Evolutionary conservation across 352 stramenopile species (phyloP).

Genomic region (Globisporangium iwayamae): DNA sequence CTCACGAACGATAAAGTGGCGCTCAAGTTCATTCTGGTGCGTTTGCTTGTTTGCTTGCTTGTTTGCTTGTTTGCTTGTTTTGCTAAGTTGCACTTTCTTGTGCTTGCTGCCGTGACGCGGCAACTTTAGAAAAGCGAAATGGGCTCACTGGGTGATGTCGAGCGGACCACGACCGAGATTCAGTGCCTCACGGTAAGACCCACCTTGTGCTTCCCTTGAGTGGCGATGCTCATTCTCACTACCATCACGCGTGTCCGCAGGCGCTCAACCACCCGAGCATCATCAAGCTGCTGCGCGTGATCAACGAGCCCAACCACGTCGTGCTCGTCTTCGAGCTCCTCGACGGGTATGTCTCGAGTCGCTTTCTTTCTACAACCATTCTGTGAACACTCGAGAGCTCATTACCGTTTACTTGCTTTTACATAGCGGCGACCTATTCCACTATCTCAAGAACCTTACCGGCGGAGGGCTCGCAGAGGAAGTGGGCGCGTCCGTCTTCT

Average conservation of each 20-base stretch:
- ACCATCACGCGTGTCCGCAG: slow-evolving; percentile 14
- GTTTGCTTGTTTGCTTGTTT: slow-evolving; percentile 6
- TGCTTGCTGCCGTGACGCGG: background rate
- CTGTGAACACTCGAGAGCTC: background rate
- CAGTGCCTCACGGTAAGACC: slow-evolving; percentile 70
- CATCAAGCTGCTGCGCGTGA: slow-evolving; percentile 83
- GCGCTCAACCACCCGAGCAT: slow-evolving; percentile 86
- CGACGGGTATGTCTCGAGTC: slow-evolving; percentile 46
- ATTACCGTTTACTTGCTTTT: background rate
- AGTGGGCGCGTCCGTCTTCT: slow-evolving; percentile 60
- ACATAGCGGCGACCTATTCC: slow-evolving; percentile 71
- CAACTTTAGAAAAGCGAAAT: slow-evolving; percentile 77
- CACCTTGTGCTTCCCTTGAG: background rate
- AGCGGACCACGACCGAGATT: slow-evolving; percentile 85
- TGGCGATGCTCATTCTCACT: background rate
- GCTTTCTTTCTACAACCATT: background rate
- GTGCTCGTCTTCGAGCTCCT: slow-evolving; percentile 85
- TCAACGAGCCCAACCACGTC: slow-evolving; percentile 84
- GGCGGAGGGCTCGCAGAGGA: slow-evolving; percentile 54
- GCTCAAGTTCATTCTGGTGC: slow-evolving; percentile 83
- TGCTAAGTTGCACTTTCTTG: background rate
- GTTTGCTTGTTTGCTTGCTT: background rate
- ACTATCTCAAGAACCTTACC: slow-evolving; percentile 70
- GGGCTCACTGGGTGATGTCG: slow-evolving; percentile 80
- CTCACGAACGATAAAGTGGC: slow-evolving; percentile 85